Evolutionary conservation across 805 yeast species (phyloP).

Genomic region (Spathaspora arborariae): DNA sequence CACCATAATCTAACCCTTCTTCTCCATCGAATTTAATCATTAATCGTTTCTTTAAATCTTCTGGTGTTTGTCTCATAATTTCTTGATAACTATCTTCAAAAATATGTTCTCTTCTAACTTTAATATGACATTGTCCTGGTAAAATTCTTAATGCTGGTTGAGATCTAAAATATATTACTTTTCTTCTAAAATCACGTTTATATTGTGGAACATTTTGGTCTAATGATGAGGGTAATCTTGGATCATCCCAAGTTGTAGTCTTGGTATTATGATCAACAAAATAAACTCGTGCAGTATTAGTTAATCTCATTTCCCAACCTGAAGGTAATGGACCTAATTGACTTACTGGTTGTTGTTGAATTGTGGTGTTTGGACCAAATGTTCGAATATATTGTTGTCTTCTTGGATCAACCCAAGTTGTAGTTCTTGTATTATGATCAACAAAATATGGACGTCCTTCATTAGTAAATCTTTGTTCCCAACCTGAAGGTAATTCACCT

Average conservation of each 20-base stretch:
- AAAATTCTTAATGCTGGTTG: slow-evolving; percentile 96
- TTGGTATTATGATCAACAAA: slow-evolving; percentile 99
- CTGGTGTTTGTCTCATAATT: slow-evolving; percentile 98
- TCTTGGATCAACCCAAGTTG: slow-evolving; percentile 99
- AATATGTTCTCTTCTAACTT: slow-evolving; percentile 93
- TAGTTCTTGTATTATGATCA: slow-evolving; percentile 98
- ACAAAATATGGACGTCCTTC: slow-evolving; percentile 98
- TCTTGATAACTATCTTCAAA: slow-evolving; percentile 98
- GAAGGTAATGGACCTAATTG: slow-evolving; percentile 97
- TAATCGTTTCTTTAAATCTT: slow-evolving; percentile 92
- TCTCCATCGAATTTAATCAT: slow-evolving; percentile 99
- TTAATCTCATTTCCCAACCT: slow-evolving; percentile 99
- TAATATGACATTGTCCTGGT: slow-evolving; percentile 98
- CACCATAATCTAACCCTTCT: slow-evolving; percentile 99
- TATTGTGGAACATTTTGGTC: slow-evolving; percentile 99
- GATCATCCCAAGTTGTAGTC: slow-evolving; percentile 99
- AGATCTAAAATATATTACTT: slow-evolving; percentile 94
- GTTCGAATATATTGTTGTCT: slow-evolving; percentile 97
- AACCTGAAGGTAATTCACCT: slow-evolving; percentile 96
- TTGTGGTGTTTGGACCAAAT: slow-evolving; percentile 85
- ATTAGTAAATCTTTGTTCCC: slow-evolving; percentile 98
- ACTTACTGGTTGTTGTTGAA: slow-evolving; percentile 96
- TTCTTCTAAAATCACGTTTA: slow-evolving; percentile 97
- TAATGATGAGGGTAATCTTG: slow-evolving; percentile 92
- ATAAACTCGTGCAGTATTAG: slow-evolving; percentile 97